Percentiles rank a stretch among this genome's conserved stretches.
These are phyloP conservation scores for Fistulifera solaris DNA, from an alignment of 108 stramenopile genomes.

Conservation along the genomic window DNA sequence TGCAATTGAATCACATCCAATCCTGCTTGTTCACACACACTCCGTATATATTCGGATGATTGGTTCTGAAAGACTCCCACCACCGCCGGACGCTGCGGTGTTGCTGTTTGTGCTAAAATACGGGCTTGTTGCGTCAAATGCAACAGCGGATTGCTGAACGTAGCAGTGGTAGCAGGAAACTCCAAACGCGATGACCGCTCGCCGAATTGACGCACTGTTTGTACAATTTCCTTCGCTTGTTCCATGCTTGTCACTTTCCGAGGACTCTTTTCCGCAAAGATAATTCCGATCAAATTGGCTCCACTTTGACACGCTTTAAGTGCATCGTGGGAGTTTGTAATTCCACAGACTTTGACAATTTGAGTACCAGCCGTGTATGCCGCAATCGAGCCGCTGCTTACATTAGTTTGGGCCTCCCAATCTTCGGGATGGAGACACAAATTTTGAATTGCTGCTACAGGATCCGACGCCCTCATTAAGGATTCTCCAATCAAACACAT, in stretches of 20 bases:
- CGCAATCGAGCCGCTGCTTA: conserved; percentile 14
- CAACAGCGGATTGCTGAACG: conserved; percentile 22
- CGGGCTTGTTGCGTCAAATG: conserved; percentile 39
- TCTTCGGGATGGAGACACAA: conserved; percentile 82
- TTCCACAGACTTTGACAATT: conserved; percentile 91
- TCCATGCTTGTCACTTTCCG: conserved; percentile 58
- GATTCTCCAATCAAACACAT: conserved; percentile 97
- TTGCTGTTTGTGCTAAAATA: conserved; percentile 41
- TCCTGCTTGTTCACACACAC: conserved; percentile 73
- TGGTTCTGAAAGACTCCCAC: conserved; percentile 98
- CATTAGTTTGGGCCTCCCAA: conserved; percentile 14
- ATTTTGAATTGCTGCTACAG: conserved; percentile 61
- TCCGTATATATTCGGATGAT: conserved; percentile 55
- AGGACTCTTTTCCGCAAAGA: conserved; percentile 86
- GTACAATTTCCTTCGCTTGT: conserved; percentile 63
- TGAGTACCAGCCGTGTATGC: conserved; percentile 78
- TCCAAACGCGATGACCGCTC: conserved; percentile 41
- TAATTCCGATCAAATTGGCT: conserved; percentile 93
- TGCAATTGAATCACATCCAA: conserved; percentile 97
- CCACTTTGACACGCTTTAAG: conserved; percentile 81
- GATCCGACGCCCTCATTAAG: conserved; percentile 92
- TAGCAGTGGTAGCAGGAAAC: background rate
- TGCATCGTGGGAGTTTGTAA: conserved; percentile 88
- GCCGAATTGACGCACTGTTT: conserved; percentile 79
- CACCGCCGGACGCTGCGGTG: conserved; percentile 56